A percentile compares a stretch with the other conserved stretches of the same genome.
Conservation (phyloP, 345 rosid genomes). For the Salix dunnii region DNA sequence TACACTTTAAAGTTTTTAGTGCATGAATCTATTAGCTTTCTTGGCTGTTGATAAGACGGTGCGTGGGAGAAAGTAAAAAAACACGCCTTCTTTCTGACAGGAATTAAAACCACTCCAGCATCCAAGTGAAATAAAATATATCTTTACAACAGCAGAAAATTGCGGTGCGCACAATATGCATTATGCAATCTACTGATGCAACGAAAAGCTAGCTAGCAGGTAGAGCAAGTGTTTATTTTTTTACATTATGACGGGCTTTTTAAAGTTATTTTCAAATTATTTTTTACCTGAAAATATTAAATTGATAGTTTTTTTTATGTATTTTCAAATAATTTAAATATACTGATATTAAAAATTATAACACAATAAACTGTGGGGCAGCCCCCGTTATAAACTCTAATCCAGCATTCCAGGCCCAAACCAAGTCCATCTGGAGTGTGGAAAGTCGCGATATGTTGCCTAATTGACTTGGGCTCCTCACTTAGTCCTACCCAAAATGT, state of each 20-base stretch:
- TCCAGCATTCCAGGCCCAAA: not conserved
- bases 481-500: not conserved
- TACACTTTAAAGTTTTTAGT: not conserved
- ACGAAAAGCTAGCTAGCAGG: not conserved
- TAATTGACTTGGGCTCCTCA: not conserved
- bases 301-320: too few relatives aligned
- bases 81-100: not conserved
- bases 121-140: not conserved
- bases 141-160: not conserved
- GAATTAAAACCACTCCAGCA: not conserved
- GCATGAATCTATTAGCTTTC: not conserved
- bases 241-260: too few relatives aligned
- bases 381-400: not conserved
- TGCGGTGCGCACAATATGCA: not conserved
- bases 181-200: not conserved
- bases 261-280: too few relatives aligned
- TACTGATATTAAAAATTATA: too few relatives aligned
- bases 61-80: not conserved
- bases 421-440: not conserved
- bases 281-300: too few relatives aligned
- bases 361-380: not conserved
- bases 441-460: too few relatives aligned
- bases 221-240: not conserved
- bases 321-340: too few relatives aligned
- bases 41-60: not conserved